These are phyloP conservation scores for Flammula alnicola DNA, from an alignment of 1,284 basidiomycete genomes.

Conservation along the genomic window DNA sequence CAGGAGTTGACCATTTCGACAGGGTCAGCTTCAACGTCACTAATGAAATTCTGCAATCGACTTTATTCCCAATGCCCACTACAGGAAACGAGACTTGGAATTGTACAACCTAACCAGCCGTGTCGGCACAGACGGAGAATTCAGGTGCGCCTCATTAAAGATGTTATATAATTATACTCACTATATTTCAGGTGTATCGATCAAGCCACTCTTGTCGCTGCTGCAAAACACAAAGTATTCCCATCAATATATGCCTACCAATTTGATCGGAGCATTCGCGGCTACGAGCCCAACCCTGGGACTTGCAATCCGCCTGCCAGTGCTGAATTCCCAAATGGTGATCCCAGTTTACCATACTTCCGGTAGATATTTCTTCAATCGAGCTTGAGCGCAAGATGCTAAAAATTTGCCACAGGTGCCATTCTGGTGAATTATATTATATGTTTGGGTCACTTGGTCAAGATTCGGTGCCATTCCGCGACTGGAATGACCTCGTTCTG, in stretches of 20 bases:
- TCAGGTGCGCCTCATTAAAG: conserved; percentile 22
- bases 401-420: conserved; percentile 29
- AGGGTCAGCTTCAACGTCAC: conserved; percentile 21
- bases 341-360: conserved; percentile 35
- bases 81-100: conserved; percentile 26
- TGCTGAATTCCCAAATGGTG: conserved; percentile 30
- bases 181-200: conserved; percentile 29
- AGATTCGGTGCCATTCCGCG: conserved; percentile 31
- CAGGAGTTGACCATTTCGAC: not conserved
- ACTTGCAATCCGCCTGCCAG: too few relatives aligned
- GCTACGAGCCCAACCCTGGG: conserved; percentile 32
- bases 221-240: conserved; percentile 31
- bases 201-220: conserved; percentile 34
- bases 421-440: conserved; percentile 38
- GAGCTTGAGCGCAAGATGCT: conserved; percentile 17
- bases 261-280: conserved; percentile 34
- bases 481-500: conserved; percentile 32
- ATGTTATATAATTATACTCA: not conserved
- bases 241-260: conserved; percentile 34
- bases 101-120: conserved; percentile 33
- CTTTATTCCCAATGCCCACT: conserved; percentile 30
- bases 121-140: conserved; percentile 34
- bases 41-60: conserved; percentile 18
- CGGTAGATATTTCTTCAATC: conserved; percentile 23
- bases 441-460: conserved; percentile 28